These are phyloP conservation scores for Calonectria multiphialidica DNA, from an alignment of 2,329 filamentous ascomycete species.

Conservation along the genomic window DNA sequence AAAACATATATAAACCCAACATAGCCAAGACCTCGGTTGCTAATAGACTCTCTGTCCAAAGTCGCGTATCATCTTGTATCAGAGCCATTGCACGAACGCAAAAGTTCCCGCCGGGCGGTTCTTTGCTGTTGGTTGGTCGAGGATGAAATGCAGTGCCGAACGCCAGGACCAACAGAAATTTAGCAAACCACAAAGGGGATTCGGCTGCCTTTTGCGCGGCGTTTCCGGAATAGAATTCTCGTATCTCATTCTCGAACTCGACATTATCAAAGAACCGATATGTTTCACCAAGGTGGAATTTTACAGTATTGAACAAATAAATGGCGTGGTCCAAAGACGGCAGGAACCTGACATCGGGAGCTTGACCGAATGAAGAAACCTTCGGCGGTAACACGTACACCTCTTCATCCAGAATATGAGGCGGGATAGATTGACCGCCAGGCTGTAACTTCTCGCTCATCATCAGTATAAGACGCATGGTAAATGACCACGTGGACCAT, in stretches of 20 bases:
- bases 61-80: conserved; percentile 47
- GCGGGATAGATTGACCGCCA: conserved; percentile 33
- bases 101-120: conserved; percentile 47
- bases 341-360: conserved; percentile 47
- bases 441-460: conserved; percentile 46
- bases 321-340: conserved; percentile 49
- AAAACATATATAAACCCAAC: conserved; percentile 52
- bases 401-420: conserved; percentile 38
- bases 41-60: conserved; percentile 53
- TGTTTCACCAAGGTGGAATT: conserved; percentile 53
- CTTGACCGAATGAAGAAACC: conserved; percentile 19
- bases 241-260: conserved; percentile 43
- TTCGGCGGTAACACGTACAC: conserved; percentile 44
- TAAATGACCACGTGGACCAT: conserved; percentile 51
- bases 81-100: conserved; percentile 51
- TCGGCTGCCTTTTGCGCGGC: conserved; percentile 34
- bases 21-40: conserved; percentile 52
- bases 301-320: conserved; percentile 50
- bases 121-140: conserved; percentile 42
- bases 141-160: conserved; percentile 45
- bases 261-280: conserved; percentile 52
- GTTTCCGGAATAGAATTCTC: conserved; percentile 37
- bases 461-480: conserved; percentile 46
- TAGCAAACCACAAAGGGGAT: conserved; percentile 59
- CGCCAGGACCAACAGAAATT: conserved; percentile 63